Evolutionary conservation across 768 basidiomycete genomes (phyloP).

Genomic region (Pisolithus orientalis): DNA sequence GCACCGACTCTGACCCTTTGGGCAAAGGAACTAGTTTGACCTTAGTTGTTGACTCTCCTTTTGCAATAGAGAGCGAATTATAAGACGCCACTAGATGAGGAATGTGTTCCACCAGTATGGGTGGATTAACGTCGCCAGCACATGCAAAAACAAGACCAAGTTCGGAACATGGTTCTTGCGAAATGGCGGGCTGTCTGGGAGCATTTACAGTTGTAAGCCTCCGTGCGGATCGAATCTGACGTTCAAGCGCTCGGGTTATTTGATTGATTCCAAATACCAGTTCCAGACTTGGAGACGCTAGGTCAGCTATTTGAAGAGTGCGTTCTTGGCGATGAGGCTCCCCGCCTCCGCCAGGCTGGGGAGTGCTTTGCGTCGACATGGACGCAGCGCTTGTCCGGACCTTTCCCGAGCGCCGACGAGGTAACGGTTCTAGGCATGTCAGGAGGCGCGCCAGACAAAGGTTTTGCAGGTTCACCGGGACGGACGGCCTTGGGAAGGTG

Average conservation of each 20-base stretch:
- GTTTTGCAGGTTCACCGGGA: conserved; percentile 61
- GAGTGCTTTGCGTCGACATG: no score
- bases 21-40: conserved; percentile 62
- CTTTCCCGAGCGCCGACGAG: conserved; percentile 24
- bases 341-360: no score
- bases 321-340: no score
- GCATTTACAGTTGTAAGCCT: conserved; percentile 5
- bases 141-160: conserved; percentile 57
- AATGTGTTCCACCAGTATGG: conserved; percentile 65
- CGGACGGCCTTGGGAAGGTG: conserved; percentile 45
- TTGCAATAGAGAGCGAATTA: conserved; percentile 41
- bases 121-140: conserved; percentile 67
- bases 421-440: conserved; percentile 43
- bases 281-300: conserved; percentile 30
- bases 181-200: neutral
- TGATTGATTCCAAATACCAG: conserved; percentile 65
- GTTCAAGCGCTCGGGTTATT: conserved; percentile 70
- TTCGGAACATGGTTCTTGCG: conserved; percentile 7
- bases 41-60: conserved; percentile 17
- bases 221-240: conserved; percentile 35
- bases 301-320: no score
- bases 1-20: conserved; percentile 52
- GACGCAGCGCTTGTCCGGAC: no score
- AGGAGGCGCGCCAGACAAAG: conserved; percentile 45
- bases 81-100: conserved; percentile 72